Percentiles rank a stretch among this genome's conserved stretches.
Conservation (phyloP, 2,329 filamentous ascomycete species). For the Apiospora kogelbergensis region DNA sequence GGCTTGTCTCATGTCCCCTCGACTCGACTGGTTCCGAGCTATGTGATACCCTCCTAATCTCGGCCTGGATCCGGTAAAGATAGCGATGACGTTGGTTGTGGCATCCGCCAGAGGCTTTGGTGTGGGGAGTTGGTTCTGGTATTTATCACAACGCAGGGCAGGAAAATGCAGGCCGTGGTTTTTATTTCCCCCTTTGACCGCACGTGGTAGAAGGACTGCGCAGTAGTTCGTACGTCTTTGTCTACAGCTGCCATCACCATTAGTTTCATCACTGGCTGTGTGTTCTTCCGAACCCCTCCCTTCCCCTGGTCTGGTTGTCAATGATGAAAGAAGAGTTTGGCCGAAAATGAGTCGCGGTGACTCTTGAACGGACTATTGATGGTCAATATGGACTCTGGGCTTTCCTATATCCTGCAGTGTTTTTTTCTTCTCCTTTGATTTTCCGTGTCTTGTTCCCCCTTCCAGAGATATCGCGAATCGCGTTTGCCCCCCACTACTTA, state of each 20-base stretch:
- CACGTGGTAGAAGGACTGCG: constrained; percentile 10
- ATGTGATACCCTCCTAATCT: constrained; percentile 34
- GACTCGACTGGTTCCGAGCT: constrained; percentile 10
- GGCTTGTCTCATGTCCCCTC: constrained; percentile 11
- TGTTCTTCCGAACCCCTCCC: constrained; percentile 1
- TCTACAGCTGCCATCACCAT: constrained; percentile 10
- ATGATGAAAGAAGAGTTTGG: constrained; percentile 1
- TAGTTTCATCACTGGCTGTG: constrained; percentile 8
- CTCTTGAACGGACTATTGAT: constrained; percentile 5
- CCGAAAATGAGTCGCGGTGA: constrained; percentile 4
- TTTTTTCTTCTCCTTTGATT: constrained; percentile 1
- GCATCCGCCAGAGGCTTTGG: constrained; percentile 31
- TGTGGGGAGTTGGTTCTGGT: constrained; percentile 31
- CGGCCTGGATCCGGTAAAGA: constrained; percentile 34
- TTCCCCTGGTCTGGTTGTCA: constrained; percentile 9
- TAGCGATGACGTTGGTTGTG: constrained; percentile 28
- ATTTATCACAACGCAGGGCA: constrained; percentile 23
- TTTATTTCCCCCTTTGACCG: constrained; percentile 26
- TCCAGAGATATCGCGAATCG: constrained; percentile 3
- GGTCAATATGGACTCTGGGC: constrained; percentile 8
- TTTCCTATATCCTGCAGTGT: constrained; percentile 10
- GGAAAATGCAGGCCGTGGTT: constrained; percentile 31
- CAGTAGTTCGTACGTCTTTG: constrained; percentile 9
- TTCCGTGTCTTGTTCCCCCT: constrained; percentile 4
- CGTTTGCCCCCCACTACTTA: background rate